These are phyloP conservation scores for thale cress (Arabidopsis thaliana) DNA, from an alignment of 345 rosid genomes.

Conservation along the genomic window DNA sequence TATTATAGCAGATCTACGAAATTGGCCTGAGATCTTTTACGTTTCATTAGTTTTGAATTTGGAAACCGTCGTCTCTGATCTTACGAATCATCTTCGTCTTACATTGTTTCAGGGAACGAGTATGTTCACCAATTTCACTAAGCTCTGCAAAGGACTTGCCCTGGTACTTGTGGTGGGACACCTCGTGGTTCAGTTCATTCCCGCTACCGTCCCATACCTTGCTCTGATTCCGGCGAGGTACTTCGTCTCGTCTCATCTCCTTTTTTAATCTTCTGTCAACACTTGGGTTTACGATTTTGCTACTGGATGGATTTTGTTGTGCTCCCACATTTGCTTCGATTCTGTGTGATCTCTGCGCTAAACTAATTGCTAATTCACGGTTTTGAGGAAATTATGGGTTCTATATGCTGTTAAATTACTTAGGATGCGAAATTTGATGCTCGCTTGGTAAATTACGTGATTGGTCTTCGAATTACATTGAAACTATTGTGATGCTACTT, in stretches of 20 bases:
- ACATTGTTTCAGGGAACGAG: constrained; percentile 56
- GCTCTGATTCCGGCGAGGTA: constrained; percentile 96
- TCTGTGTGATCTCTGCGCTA: neutral
- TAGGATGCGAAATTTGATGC: constrained; percentile 21
- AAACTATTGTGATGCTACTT: neutral
- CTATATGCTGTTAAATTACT: neutral
- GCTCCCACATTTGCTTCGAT: neutral
- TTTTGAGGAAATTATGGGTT: constrained; percentile 19
- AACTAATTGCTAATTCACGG: neutral
- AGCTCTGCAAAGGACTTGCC: constrained; percentile 89
- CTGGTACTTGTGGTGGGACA: constrained; percentile 80
- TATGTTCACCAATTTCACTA: constrained; percentile 75
- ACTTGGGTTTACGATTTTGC: neutral
- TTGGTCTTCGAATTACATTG: neutral
- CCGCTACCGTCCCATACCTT: constrained; percentile 68
- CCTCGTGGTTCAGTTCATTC: constrained; percentile 78
- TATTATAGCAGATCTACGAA: constrained; percentile 31
- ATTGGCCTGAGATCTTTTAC: constrained; percentile 1
- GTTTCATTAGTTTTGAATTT: neutral
- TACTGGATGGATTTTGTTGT: constrained; percentile 4
- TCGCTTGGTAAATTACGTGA: neutral
- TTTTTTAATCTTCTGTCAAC: neutral
- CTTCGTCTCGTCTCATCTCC: neutral
- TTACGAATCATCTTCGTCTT: neutral
- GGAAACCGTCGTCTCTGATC: constrained; percentile 12